phyloP scores from a whole-genome alignment of 345 rosid genomes.

The Clausena lansium region DNA sequence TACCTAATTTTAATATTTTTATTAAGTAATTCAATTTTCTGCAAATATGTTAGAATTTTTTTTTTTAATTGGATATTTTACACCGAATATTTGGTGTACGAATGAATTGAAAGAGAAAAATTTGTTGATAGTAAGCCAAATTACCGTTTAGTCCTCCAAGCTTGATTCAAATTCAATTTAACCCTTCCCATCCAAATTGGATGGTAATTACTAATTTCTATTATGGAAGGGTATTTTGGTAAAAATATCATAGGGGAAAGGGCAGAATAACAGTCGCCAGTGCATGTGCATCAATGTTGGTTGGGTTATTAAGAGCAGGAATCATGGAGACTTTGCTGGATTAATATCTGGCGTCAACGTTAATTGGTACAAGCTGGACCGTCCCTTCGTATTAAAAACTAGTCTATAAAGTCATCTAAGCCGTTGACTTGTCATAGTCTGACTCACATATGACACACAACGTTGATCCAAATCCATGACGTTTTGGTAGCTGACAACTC shows the following conservation, averaged over 20 bases:
- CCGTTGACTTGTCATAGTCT: neutral
- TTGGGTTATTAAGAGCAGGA: neutral
- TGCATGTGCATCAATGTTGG: neutral
- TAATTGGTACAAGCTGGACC: neutral
- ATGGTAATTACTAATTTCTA: too few species aligned
- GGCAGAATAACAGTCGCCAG: neutral
- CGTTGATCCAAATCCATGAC: neutral
- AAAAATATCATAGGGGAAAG: neutral
- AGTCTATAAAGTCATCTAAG: neutral
- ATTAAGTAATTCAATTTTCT: too few species aligned
- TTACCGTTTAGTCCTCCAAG: too few species aligned
- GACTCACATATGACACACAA: neutral
- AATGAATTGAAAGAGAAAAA: too few species aligned
- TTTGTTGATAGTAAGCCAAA: too few species aligned
- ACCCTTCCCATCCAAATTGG: too few species aligned
- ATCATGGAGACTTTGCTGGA: neutral
- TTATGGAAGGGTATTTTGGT: conserved; percentile 11
- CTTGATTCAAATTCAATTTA: too few species aligned
- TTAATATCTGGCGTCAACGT: neutral
- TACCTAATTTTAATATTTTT: too few species aligned
- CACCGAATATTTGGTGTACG: too few species aligned
- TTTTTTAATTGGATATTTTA: too few species aligned
- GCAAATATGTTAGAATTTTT: too few species aligned
- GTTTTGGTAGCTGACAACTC: neutral
- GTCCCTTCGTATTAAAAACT: neutral